Evolutionary conservation across 192 early-diverging fungal species (phyloP), one percentile per base, ranked within the genome.

Genomic region (Mortierella antarctica): DNA sequence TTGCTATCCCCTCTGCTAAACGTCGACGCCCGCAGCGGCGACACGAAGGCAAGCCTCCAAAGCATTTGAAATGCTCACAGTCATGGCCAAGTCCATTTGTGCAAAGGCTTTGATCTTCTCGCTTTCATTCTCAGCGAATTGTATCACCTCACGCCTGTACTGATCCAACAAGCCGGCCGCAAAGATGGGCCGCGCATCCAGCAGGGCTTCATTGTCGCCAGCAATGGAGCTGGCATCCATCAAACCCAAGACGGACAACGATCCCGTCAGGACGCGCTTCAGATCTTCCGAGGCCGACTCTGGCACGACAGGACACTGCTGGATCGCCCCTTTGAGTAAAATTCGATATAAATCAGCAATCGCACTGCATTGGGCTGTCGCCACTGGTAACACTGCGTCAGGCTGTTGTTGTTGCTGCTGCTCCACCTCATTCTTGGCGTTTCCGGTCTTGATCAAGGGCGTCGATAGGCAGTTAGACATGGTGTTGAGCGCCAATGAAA

Each of bases 41-140:
- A 70, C 59, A 11, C 40, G 59, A n/a, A 70, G 39, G n/a, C 69
- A 70, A 13, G 69, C 69, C 59, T 70, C 69, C 20, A 70, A 47
- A 1, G 69, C 23, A 31, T 70, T 70, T 3, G 69, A 70, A 18
- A 46, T 14, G 0, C 39, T 48, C 3, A 52, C 45, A 11, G 62
- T 21, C 5, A 10, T 13, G 1, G 17, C 58, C 10, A 70, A 50
- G 14, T 41, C 23, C 6, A 44, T 13, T 14, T 31, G 31, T 11
- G 69, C 69, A 45, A 54, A 70, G 15, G 12, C 23, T 15, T 50
- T 53, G 15, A 46, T 42, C 20, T 62, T 12, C 7, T 62, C 69
- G 20, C 57, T 50, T 31, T 31, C 31, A 7, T 62, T 44, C 15
- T 2, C 31, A 1, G 58, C n/a, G 4, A 59, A 31, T 7, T 51